phyloP scores from a whole-genome alignment of 305 asterid genomes.

The Fraxinus sp. region DNA sequence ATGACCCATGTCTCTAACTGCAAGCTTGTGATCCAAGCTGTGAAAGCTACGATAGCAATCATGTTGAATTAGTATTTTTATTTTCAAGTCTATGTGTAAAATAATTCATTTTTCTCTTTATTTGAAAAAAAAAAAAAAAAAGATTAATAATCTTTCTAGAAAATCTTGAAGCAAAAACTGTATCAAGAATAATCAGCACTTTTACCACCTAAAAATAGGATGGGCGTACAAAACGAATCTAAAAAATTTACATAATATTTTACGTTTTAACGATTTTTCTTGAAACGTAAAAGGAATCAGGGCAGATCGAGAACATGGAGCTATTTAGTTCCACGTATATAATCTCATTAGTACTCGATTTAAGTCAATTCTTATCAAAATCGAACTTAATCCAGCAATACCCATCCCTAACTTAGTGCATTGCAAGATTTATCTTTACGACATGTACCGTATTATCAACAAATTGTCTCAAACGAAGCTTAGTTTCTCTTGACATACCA shows the following conservation, averaged over 20 bases:
- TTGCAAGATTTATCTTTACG: not conserved
- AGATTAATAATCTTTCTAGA: not conserved
- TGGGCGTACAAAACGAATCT: not conserved
- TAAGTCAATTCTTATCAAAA: not conserved
- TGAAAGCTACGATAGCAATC: not conserved
- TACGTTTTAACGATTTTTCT: not conserved
- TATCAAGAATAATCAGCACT: not conserved
- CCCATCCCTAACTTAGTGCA: not conserved
- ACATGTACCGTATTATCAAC: not conserved
- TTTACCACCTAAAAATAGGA: not conserved
- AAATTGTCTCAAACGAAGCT: too few relatives aligned
- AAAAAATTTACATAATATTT: not conserved
- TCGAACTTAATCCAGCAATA: not conserved
- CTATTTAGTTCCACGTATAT: not conserved
- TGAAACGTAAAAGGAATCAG: not conserved
- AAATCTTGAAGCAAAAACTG: not conserved
- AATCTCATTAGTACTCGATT: not conserved
- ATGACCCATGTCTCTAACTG: not conserved
- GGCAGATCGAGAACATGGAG: not conserved
- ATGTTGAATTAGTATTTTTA: not conserved
- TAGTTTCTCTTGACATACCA: too few relatives aligned
- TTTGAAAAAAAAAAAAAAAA: not conserved
- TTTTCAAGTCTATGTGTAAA: not conserved
- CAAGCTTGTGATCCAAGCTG: not conserved
- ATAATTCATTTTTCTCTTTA: not conserved